A percentile compares a stretch with the other conserved stretches of the same genome.
phyloP scores from a whole-genome alignment of 495 filamentous ascomycete species.

The Tuber microsphaerosporum region DNA sequence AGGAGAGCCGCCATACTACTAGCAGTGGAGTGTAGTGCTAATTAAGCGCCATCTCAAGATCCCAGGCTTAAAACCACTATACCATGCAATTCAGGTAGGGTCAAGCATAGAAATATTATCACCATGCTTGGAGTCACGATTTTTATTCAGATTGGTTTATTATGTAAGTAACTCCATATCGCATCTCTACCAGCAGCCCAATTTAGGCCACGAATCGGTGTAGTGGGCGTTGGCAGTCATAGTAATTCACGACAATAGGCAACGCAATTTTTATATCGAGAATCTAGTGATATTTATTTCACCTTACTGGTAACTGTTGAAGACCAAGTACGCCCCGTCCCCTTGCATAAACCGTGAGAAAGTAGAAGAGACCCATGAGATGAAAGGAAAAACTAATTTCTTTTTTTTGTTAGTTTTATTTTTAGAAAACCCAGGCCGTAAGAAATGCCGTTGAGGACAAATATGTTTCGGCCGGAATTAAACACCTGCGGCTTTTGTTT shows the following conservation, averaged over 20 bases:
- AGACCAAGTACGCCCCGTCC: slow-evolving; percentile 42
- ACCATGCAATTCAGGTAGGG: background rate
- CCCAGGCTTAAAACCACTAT: background rate
- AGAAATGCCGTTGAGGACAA: slow-evolving; percentile 48
- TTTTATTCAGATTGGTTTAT: background rate
- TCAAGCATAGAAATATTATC: background rate
- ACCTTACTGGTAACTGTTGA: slow-evolving; percentile 40
- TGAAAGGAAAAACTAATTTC: slow-evolving; percentile 12
- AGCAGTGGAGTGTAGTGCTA: no score
- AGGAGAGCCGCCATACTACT: no score
- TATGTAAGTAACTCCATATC: background rate
- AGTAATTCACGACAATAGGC: background rate
- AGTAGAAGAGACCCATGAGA: slow-evolving; percentile 31
- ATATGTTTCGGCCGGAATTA: slow-evolving; percentile 30
- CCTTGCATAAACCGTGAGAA: slow-evolving; percentile 16
- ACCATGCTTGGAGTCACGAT: background rate
- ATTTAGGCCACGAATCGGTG: background rate
- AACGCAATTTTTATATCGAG: background rate
- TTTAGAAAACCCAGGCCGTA: slow-evolving; percentile 35
- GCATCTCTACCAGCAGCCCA: background rate
- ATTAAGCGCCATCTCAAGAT: background rate
- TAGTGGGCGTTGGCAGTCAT: background rate
- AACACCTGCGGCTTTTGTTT: slow-evolving; percentile 11
- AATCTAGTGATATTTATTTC: slow-evolving; percentile 14
- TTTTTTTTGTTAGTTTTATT: slow-evolving; percentile 12